These are phyloP conservation scores for Alternaria atra DNA, from an alignment of 2,329 filamentous ascomycete species.

Conservation along the genomic window DNA sequence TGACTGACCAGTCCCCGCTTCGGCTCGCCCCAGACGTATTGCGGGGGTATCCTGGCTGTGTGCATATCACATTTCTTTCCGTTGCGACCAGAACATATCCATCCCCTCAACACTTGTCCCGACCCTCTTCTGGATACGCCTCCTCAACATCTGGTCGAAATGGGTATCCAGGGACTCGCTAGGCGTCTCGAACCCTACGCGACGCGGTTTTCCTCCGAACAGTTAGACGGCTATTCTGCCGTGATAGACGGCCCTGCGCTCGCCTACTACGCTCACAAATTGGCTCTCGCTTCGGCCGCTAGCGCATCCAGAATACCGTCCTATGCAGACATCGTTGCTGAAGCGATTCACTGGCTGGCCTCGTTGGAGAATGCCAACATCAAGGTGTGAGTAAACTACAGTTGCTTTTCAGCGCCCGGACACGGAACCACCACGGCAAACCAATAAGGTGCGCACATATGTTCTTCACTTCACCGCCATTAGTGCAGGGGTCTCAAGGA, in stretches of 20 bases:
- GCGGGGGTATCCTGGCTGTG: background rate
- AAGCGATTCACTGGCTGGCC: slow-evolving; percentile 67
- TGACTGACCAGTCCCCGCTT: slow-evolving; percentile 1
- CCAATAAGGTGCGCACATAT: slow-evolving; percentile 28
- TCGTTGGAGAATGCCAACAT: slow-evolving; percentile 65
- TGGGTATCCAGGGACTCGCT: slow-evolving; percentile 49
- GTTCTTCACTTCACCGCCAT: slow-evolving; percentile 14
- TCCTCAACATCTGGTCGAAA: slow-evolving; percentile 21
- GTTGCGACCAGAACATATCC: background rate
- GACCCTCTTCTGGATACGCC: background rate
- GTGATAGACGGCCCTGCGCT: slow-evolving; percentile 81
- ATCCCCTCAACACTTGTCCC: slow-evolving; percentile 6
- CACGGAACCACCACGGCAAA: slow-evolving; percentile 3
- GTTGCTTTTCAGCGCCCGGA: slow-evolving; percentile 21
- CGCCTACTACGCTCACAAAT: slow-evolving; percentile 73
- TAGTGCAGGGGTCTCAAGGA: slow-evolving; percentile 6
- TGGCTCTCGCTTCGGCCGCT: slow-evolving; percentile 53
- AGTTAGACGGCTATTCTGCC: slow-evolving; percentile 38
- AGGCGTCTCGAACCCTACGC: slow-evolving; percentile 44
- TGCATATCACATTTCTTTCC: background rate
- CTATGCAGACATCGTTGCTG: slow-evolving; percentile 69
- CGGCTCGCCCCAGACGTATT: background rate
- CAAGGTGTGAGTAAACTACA: slow-evolving; percentile 64
- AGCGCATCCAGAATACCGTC: slow-evolving; percentile 37
- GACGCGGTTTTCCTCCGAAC: slow-evolving; percentile 29